A percentile compares a stretch with the other conserved stretches of the same genome.
Conservation (phyloP, 2,329 filamentous ascomycete species). For the Exophiala calicioides region DNA sequence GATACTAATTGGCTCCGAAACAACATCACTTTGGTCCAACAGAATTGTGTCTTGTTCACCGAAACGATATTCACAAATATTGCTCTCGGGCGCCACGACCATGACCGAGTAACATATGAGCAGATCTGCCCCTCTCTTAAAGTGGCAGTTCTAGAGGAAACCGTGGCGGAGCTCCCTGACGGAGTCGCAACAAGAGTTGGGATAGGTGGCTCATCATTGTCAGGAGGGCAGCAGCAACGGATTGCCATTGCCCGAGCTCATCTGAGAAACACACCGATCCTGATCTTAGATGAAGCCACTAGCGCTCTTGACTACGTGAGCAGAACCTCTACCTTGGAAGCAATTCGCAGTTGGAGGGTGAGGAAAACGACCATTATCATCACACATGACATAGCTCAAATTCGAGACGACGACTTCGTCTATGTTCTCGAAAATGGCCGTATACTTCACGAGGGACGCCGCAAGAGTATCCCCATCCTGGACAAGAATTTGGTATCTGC, state of each 20-base stretch:
- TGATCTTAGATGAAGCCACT: conserved; percentile 87
- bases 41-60: conserved; percentile 77
- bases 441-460: conserved; percentile 69
- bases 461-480: conserved; percentile 50
- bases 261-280: conserved; percentile 72
- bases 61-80: conserved; percentile 79
- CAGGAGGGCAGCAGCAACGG: conserved; percentile 82
- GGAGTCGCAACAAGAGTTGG: conserved; percentile 74
- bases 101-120: conserved; percentile 50
- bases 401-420: conserved; percentile 70
- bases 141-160: conserved; percentile 68
- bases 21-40: conserved; percentile 79
- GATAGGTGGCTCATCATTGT: conserved; percentile 67
- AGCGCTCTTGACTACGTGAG: conserved; percentile 79
- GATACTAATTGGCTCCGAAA: conserved; percentile 71
- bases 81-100: conserved; percentile 63
- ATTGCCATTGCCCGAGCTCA: conserved; percentile 77
- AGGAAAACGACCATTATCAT: conserved; percentile 90
- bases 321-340: conserved; percentile 67
- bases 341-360: conserved; percentile 73
- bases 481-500: not conserved
- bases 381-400: conserved; percentile 83
- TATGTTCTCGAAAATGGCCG: conserved; percentile 73
- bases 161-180: conserved; percentile 65
- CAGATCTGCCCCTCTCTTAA: conserved; percentile 65